These are phyloP conservation scores for Larix sibirica DNA, from an alignment of 83 land plant genomes.

Conservation along the genomic window DNA sequence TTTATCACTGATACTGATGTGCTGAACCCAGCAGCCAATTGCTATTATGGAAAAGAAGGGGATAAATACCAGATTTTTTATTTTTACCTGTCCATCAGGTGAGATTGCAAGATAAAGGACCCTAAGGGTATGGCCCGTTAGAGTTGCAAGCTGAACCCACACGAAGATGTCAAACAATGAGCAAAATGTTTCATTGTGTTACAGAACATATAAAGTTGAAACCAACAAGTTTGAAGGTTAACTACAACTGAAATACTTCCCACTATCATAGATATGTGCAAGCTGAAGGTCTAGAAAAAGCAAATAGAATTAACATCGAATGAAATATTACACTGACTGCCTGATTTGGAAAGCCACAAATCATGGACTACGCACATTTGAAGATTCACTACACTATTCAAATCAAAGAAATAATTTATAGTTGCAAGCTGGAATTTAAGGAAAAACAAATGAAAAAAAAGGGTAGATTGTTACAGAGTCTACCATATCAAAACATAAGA, in stretches of 20 bases:
- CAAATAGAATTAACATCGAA: neutral
- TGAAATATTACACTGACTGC: neutral
- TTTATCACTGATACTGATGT: neutral
- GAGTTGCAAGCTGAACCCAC: constrained; percentile 38
- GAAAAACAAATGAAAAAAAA: neutral
- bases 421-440: constrained; percentile 53
- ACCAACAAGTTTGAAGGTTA: neutral
- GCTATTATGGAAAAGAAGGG: neutral
- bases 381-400: neutral
- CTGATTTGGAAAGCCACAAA: neutral
- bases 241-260: neutral
- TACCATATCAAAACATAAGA: neutral
- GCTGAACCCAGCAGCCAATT: neutral
- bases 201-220: neutral
- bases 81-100: constrained; percentile 92
- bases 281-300: neutral
- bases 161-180: neutral
- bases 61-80: neutral
- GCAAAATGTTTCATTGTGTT: neutral
- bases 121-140: constrained; percentile 91
- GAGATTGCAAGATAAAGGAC: constrained; percentile 95
- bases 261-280: neutral
- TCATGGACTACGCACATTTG: neutral
- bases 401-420: neutral
- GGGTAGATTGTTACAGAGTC: neutral